Evolutionary conservation across 139 green algal genomes (phyloP).

Genomic region (Micromonas pusilla): DNA sequence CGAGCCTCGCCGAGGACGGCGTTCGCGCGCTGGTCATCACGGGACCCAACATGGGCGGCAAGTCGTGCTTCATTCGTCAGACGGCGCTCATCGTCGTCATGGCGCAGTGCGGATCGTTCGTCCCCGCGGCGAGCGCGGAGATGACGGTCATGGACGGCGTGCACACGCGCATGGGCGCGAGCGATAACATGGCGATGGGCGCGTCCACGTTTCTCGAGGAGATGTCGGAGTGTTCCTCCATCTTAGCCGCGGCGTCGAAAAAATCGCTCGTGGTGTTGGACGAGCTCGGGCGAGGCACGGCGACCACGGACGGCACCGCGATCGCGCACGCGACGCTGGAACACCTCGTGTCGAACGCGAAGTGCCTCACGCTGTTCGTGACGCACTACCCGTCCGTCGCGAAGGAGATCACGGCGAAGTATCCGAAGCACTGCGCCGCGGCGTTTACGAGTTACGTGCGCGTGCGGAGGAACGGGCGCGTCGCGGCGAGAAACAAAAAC

Average conservation of each 20-base stretch:
- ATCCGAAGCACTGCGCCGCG: background rate
- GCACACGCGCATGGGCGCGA: slow-evolving; percentile 83
- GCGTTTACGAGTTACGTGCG: background rate
- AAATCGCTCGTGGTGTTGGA: slow-evolving; percentile 60
- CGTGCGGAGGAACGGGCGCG: too few species aligned
- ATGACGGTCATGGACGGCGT: slow-evolving; percentile 72
- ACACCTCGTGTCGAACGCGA: slow-evolving; percentile 36
- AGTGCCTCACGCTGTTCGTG: slow-evolving; percentile 61
- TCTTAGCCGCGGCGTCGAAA: slow-evolving; percentile 58
- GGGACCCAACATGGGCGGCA: slow-evolving; percentile 42
- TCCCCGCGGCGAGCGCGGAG: slow-evolving; percentile 57
- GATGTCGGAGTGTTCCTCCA: slow-evolving; percentile 61
- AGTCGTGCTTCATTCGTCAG: slow-evolving; percentile 21
- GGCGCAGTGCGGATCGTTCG: slow-evolving; percentile 82
- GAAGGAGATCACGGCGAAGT: background rate
- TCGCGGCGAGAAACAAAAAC: too few species aligned
- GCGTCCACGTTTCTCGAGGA: slow-evolving; percentile 71
- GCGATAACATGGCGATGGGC: slow-evolving; percentile 65
- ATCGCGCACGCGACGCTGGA: slow-evolving; percentile 56
- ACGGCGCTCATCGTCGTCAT: slow-evolving; percentile 73
- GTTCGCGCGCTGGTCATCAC: slow-evolving; percentile 30
- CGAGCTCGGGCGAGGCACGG: slow-evolving; percentile 59
- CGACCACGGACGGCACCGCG: slow-evolving; percentile 53
- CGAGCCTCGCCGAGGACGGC: background rate
- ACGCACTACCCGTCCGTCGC: slow-evolving; percentile 62